Evolutionary conservation across 1,284 basidiomycete genomes (phyloP).

Genomic region (Ganoderma lucidum): DNA sequence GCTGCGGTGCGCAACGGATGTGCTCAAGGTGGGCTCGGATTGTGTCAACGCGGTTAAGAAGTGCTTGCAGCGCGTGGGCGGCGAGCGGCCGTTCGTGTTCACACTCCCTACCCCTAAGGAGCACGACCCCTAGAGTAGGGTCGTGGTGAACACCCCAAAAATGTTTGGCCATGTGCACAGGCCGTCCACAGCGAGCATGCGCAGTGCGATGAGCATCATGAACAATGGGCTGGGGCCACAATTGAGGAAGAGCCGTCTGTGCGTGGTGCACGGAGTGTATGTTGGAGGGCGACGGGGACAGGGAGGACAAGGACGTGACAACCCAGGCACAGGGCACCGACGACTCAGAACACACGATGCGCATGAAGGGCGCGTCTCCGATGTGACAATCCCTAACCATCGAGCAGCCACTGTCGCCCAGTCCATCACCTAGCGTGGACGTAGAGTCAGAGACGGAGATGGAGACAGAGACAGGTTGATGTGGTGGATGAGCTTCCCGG

Average conservation of each 20-base stretch:
- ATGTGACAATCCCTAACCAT: slow-evolving; percentile 14
- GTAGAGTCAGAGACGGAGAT: background rate
- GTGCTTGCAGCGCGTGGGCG: slow-evolving; percentile 68
- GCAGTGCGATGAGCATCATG: slow-evolving; percentile 12
- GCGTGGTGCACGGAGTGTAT: slow-evolving; percentile 44
- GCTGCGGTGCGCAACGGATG: slow-evolving; percentile 85
- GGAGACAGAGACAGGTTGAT: background rate
- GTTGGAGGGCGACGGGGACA: slow-evolving; percentile 50
- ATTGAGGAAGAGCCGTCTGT: slow-evolving; percentile 44
- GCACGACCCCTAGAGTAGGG: slow-evolving; percentile 43
- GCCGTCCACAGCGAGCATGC: slow-evolving; percentile 23
- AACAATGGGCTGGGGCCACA: slow-evolving; percentile 30
- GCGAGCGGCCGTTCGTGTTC: slow-evolving; percentile 70
- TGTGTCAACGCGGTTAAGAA: slow-evolving; percentile 86
- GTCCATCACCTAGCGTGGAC: slow-evolving; percentile 1
- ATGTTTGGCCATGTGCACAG: slow-evolving; percentile 47
- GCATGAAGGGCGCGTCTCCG: slow-evolving; percentile 14
- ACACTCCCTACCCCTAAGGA: slow-evolving; percentile 61
- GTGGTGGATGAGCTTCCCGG: slow-evolving; percentile 15
- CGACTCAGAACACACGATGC: slow-evolving; percentile 32
- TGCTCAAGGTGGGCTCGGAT: slow-evolving; percentile 88
- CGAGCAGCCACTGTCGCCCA: slow-evolving; percentile 4
- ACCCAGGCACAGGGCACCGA: slow-evolving; percentile 53
- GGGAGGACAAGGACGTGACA: slow-evolving; percentile 64
- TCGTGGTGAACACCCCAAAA: slow-evolving; percentile 50